Evolutionary conservation across 2,329 filamentous ascomycete species (phyloP).

Genomic region (Aspergillus eucalypticola): DNA sequence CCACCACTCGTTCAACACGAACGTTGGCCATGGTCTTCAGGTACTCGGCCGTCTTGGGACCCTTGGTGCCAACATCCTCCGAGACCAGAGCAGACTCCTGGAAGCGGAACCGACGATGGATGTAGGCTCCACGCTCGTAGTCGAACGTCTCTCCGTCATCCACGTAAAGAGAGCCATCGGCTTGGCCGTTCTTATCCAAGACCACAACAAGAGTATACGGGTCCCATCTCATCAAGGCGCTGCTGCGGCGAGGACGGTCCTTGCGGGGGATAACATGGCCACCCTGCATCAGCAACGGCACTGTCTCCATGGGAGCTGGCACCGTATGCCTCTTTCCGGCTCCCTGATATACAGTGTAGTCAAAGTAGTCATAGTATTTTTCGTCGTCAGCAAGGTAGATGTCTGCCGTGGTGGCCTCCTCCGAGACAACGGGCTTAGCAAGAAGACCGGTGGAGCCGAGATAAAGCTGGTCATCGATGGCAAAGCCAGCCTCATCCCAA

Average conservation of each 20-base stretch:
- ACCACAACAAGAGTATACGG: slow-evolving; percentile 88
- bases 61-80: slow-evolving; percentile 63
- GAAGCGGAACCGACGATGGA: slow-evolving; percentile 78
- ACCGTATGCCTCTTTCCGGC: slow-evolving; percentile 71
- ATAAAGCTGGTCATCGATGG: slow-evolving; percentile 90
- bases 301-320: slow-evolving; percentile 76
- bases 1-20: slow-evolving; percentile 76
- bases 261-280: slow-evolving; percentile 90
- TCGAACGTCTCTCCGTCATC: slow-evolving; percentile 95
- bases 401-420: slow-evolving; percentile 70
- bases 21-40: slow-evolving; percentile 77
- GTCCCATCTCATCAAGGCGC: slow-evolving; percentile 87
- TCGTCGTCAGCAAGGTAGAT: slow-evolving; percentile 88
- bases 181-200: slow-evolving; percentile 67
- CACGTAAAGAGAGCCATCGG: slow-evolving; percentile 80
- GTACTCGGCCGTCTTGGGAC: slow-evolving; percentile 69
- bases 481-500: slow-evolving; percentile 80
- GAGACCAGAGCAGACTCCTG: slow-evolving; percentile 63
- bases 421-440: slow-evolving; percentile 83
- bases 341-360: slow-evolving; percentile 73
- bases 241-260: slow-evolving; percentile 82
- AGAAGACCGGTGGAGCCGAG: slow-evolving; percentile 84
- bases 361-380: slow-evolving; percentile 94
- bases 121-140: slow-evolving; percentile 80
- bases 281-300: slow-evolving; percentile 88